Conservation (phyloP, 2,329 filamentous ascomycete genomes). For the Rhinocladiella similis region DNA sequence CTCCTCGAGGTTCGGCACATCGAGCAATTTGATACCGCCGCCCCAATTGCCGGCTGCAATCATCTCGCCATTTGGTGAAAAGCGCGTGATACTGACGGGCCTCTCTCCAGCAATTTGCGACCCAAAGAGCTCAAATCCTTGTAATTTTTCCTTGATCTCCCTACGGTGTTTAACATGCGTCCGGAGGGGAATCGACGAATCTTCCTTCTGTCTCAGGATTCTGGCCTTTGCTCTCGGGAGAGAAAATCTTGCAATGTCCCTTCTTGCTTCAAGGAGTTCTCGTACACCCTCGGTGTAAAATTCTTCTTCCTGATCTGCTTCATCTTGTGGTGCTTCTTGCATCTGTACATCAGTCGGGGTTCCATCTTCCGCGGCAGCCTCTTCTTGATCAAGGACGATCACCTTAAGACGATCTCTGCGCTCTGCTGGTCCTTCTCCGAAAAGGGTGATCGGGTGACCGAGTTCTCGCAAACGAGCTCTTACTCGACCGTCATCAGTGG, state of each 20-base stretch:
- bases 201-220: conserved; percentile 73
- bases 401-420: conserved; percentile 83
- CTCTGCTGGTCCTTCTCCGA: conserved; percentile 85
- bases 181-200: conserved; percentile 79
- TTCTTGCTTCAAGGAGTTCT: conserved; percentile 72
- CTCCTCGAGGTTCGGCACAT: conserved; percentile 78
- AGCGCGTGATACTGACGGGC: conserved; percentile 86
- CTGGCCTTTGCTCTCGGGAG: conserved; percentile 78
- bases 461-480: conserved; percentile 77
- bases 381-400: conserved; percentile 73
- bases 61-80: conserved; percentile 79
- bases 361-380: conserved; percentile 57
- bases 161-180: conserved; percentile 93
- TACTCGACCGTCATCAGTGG: conserved; percentile 88
- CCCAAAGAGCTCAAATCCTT: conserved; percentile 85
- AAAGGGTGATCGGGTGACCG: conserved; percentile 91
- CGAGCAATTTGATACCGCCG: conserved; percentile 81
- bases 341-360: conserved; percentile 55
- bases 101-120: conserved; percentile 91
- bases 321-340: conserved; percentile 56
- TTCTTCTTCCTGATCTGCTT: conserved; percentile 80
- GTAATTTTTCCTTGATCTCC: conserved; percentile 77
- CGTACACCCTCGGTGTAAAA: conserved; percentile 86
- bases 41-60: conserved; percentile 93
- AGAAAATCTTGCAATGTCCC: conserved; percentile 78